Evolutionary conservation across 1,139 yeast species (phyloP).

Genomic region (Candida freyschussii): DNA sequence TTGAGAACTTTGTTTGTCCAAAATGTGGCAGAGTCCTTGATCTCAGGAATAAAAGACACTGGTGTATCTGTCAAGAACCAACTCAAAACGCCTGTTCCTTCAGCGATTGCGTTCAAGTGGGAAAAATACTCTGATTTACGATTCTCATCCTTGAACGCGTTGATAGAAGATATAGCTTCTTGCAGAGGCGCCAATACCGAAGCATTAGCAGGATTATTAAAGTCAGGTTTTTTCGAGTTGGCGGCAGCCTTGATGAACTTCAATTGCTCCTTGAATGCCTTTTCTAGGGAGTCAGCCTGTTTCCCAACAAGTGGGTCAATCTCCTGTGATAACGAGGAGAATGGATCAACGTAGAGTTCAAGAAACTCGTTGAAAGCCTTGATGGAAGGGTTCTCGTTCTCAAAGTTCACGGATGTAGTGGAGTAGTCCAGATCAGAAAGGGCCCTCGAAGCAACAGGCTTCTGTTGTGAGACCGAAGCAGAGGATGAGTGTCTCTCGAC

Average conservation of each 20-base stretch:
- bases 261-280: slow-evolving; percentile 56
- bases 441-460: slow-evolving; percentile 6
- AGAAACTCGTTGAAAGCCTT: slow-evolving; percentile 52
- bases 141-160: slow-evolving; percentile 65
- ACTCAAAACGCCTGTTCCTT: slow-evolving; percentile 85
- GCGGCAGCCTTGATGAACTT: slow-evolving; percentile 56
- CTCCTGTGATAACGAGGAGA: slow-evolving; percentile 49
- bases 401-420: slow-evolving; percentile 16
- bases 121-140: slow-evolving; percentile 61
- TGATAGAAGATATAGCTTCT: slow-evolving; percentile 51
- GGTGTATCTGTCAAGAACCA: slow-evolving; percentile 80
- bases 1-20: slow-evolving; percentile 90
- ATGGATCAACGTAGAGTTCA: slow-evolving; percentile 51
- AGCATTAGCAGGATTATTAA: slow-evolving; percentile 47
- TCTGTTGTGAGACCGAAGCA: slow-evolving; percentile 2
- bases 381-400: slow-evolving; percentile 38
- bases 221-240: slow-evolving; percentile 60
- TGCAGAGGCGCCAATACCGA: slow-evolving; percentile 68
- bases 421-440: slow-evolving; percentile 17
- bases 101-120: slow-evolving; percentile 78
- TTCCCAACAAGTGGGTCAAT: slow-evolving; percentile 63
- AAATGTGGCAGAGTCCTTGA: slow-evolving; percentile 87
- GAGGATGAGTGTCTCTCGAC: slow-evolving; percentile 17
- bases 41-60: slow-evolving; percentile 69
- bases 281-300: slow-evolving; percentile 49